Evolutionary conservation across 1,284 basidiomycete species (phyloP), one percentile per base, ranked within the genome.

Genomic region (Meira miltonrushii): DNA sequence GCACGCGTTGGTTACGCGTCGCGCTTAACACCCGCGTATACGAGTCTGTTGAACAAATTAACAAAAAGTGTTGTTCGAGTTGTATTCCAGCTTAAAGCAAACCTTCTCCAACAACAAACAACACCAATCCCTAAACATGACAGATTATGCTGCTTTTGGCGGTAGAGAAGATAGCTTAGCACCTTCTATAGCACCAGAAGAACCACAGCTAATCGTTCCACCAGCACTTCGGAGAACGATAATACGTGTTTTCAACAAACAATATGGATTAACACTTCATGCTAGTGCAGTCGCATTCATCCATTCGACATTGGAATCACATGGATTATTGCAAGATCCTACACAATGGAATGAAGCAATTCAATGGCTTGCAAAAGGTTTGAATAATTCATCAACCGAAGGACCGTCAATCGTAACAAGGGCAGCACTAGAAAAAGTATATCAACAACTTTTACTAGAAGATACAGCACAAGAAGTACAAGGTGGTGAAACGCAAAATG

Each of bases 211-310:
- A 37, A 15, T 28, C 8, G 33, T 62, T 38, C 67, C 74, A 13
- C 63, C 72, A 39, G 70, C 67, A 17, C 64, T 77, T 43, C 71
- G 74, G n/a, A 61, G 67, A 15, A 41, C 54, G 2, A 69, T 77
- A 52, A 55, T 77, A 38, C 68, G 68, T 25, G 62, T 70, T 6
- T 77, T 77, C 51, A 75, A 74, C 19, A 64, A 62, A 48, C 75
- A 76, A 57, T 66, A 74, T 60, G 67, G 67, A 33, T 61, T 76
- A 13, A 72, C 75, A 55, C 64, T 77, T n/a, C 71, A 75, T 44
- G 65, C 74, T 4, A 73, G 71, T 17, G 72, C 75, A 9, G 64
- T 77, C 47, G 43, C 62, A 12, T 77, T 75, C 58, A 73, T 77
- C 52, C 68, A 65, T 19, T 57, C 58, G 17, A 75, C 74, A 2